These are phyloP conservation scores for Neckera pumila DNA, from an alignment of 225 moss, liverwort and hornwort genomes.

Conservation along the genomic window DNA sequence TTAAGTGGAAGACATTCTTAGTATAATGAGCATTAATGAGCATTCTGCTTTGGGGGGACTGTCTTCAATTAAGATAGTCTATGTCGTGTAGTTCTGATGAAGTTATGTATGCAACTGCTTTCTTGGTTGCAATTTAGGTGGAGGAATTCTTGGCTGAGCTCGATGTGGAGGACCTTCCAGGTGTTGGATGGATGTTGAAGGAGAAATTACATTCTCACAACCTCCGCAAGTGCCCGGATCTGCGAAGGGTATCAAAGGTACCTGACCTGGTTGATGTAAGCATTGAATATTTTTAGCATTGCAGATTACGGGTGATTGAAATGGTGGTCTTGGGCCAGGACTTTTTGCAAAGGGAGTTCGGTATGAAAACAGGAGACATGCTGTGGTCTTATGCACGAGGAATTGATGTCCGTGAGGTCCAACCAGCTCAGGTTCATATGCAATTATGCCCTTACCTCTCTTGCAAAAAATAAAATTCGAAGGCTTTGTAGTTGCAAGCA, in stretches of 20 bases:
- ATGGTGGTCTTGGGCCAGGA: slow-evolving; percentile 38
- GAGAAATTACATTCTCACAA: slow-evolving; percentile 64
- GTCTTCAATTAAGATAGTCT: neutral
- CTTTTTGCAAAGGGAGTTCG: slow-evolving; percentile 67
- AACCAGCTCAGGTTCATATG: slow-evolving; percentile 67
- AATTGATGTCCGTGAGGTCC: slow-evolving; percentile 80
- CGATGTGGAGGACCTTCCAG: slow-evolving; percentile 85
- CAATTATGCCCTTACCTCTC: neutral
- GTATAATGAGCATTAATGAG: neutral
- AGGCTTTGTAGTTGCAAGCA: neutral
- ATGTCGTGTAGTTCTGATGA: neutral
- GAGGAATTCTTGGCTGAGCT: slow-evolving; percentile 73
- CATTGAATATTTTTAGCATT: neutral
- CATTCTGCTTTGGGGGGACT: neutral
- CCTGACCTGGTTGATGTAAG: neutral
- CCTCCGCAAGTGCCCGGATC: slow-evolving; percentile 65
- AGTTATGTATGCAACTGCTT: neutral
- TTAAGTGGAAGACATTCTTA: neutral
- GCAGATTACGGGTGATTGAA: neutral
- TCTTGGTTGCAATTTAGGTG: slow-evolving; percentile 26
- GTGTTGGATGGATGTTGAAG: slow-evolving; percentile 85
- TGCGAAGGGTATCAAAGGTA: slow-evolving; percentile 71
- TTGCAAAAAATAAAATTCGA: neutral
- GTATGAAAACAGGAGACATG: slow-evolving; percentile 87
- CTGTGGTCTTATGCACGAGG: slow-evolving; percentile 90